Evolutionary conservation across 352 stramenopile species (phyloP), one percentile per base, ranked within the genome.

Genomic region (Phytopythium aichiense): DNA sequence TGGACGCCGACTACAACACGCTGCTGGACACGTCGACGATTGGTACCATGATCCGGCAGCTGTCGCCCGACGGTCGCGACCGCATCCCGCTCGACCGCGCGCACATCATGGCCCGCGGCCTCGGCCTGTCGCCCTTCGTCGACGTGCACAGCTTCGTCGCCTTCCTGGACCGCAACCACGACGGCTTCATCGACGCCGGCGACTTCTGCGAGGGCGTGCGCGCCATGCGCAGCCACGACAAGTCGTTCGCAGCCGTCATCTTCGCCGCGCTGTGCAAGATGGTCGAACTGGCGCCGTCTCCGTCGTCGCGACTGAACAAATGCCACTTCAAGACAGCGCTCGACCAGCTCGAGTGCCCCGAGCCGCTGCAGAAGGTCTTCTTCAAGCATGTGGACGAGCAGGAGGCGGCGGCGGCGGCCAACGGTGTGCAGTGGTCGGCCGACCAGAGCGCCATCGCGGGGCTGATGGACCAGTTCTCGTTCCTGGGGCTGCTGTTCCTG

Each of bases 101-200:
- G 12, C 71, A 86, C 37, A 63, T 87, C 35, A 70, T 92, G 22
- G 76, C 76, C 7, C 74, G 72, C 30, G 76, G 76, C 3, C 61
- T 92, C 30, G 78, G 81, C 6, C 56, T 92, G 15, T 92, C 78
- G 22, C 74, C 81, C 3, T 90, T 76, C 53, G 75, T 92, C 4
- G 77, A 90, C 57, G 76, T 82, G 46, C 73, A 86, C 31, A 58
- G 52, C 1, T 91, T 89, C 35, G 79, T 90, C 15, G 48, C 42
- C 22, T 91, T 92, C 58, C 40, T 92, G 31, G 84, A 92, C 52
- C 74, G 74, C 23, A 73, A 92, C 56, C 60, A 78, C 15, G 84
- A 92, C 35, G 84, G 81, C 25, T 92, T 87, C 62, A 90, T 92
- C 65, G 71, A 85, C 37, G 84, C 84, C 4, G 71, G 74, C 30